Evolutionary conservation across 805 yeast genomes (phyloP).

Genomic region (Candida peoriensis): DNA sequence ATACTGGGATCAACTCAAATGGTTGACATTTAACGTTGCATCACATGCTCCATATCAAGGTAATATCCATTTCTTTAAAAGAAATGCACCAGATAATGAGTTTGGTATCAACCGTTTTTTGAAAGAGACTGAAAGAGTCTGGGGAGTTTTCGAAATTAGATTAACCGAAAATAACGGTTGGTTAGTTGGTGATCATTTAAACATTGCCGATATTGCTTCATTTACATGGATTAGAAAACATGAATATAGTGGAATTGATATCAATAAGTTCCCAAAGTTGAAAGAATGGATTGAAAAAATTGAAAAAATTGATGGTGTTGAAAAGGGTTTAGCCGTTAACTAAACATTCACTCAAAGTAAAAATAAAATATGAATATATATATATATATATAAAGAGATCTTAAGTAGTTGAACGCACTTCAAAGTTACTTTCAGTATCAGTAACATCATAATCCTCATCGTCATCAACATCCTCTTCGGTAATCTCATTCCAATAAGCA

Average conservation of each 20-base stretch:
- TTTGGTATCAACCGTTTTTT: slow-evolving; percentile 49
- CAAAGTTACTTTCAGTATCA: slow-evolving; percentile 5
- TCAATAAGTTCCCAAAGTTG: slow-evolving; percentile 36
- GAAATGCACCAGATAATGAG: slow-evolving; percentile 45
- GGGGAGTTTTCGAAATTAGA: slow-evolving; percentile 48
- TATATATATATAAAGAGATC: no score
- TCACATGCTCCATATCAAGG: slow-evolving; percentile 62
- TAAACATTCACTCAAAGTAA: no score
- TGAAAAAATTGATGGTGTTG: background rate
- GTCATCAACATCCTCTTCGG: slow-evolving; percentile 35
- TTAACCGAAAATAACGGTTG: slow-evolving; percentile 46
- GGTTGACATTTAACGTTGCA: slow-evolving; percentile 54
- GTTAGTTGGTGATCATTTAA: slow-evolving; percentile 54
- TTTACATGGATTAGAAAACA: slow-evolving; percentile 39
- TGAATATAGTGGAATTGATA: slow-evolving; percentile 23
- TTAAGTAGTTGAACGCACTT: no score
- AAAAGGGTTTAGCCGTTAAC: background rate
- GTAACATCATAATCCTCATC: slow-evolving; percentile 25
- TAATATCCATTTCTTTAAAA: slow-evolving; percentile 40
- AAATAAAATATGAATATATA: no score
- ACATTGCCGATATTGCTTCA: slow-evolving; percentile 53
- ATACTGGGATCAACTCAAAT: slow-evolving; percentile 50
- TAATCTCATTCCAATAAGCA: slow-evolving; percentile 63
- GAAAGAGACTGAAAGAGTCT: slow-evolving; percentile 48
- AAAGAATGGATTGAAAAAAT: slow-evolving; percentile 34